Evolutionary conservation across 495 filamentous ascomycete species (phyloP), one percentile per base, ranked within the genome.

Genomic region (Saxispiralis lemnorum): DNA sequence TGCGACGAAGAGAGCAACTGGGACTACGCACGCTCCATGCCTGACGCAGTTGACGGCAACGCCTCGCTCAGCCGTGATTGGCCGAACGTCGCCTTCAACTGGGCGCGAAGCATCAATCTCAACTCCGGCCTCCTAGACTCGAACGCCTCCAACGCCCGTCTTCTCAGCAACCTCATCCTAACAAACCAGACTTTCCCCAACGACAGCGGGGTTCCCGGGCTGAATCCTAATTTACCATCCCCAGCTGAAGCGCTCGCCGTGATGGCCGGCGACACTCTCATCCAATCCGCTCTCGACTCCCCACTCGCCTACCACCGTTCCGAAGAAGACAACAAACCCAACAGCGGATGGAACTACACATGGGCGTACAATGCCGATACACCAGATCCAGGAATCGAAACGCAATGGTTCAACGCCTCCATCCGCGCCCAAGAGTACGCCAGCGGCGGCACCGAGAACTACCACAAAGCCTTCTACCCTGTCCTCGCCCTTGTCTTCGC

Each of bases 241-340:
- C 64, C 78, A 4, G 71, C 69, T 0, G 81, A 87, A 54, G 72
- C 71, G 0, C 57, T 87, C 0, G 78, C 78, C 0, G 78, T 81
- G 1, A 62, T 83, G 48, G 69, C 69, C 0, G 72, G 72, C 12
- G 72, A 65, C 45, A 84, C 79, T 0, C 56, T 85, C 0, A 65
- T 81, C 28, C 56, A 74, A 31, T 64, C 66, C 20, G 49, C 69
- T 0, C 51, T 63, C 13, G 55, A 70, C 32, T 55, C 75, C 0
- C 76, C 77, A 2, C 77, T 74, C 48, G 4, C 24, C 24, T 28
- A 28, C n/a, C n/a, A n/a, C n/a, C n/a, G n/a, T n/a, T 61, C 69
- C 1, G 64, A 65, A 4, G 67, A 56, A 46, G 83, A 18, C 32
- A 47, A 47, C 30, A 43, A 47, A 38, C 41, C 31, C 18, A 17